Percentiles rank a stretch among this genome's conserved stretches.
These are phyloP conservation scores for Houttuynia cordata DNA, from an alignment of 164 flowering plant species.

Conservation along the genomic window DNA sequence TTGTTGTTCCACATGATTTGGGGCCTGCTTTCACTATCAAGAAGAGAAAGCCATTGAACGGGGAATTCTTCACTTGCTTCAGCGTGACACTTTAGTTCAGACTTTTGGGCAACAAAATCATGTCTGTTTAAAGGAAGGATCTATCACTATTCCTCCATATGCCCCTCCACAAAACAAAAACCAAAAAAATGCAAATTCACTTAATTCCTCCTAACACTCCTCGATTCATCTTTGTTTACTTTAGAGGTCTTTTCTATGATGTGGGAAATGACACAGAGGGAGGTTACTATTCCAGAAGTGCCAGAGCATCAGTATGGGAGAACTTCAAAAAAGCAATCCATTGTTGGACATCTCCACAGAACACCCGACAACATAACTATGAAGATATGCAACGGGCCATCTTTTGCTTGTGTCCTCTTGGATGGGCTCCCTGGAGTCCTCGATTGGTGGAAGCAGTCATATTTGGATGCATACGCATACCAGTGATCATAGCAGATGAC, in stretches of 20 bases:
- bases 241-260: slow-evolving; percentile 90
- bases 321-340: slow-evolving; percentile 93
- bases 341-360: slow-evolving; percentile 93
- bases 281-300: slow-evolving; percentile 98
- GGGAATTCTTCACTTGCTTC: too few relatives aligned
- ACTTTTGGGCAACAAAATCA: too few relatives aligned
- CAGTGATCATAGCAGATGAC: slow-evolving; percentile 93
- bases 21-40: slow-evolving; percentile 93
- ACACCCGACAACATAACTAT: slow-evolving; percentile 86
- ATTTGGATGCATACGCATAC: too few relatives aligned
- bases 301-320: slow-evolving; percentile 98
- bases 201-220: slow-evolving; percentile 77
- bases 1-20: slow-evolving; percentile 93
- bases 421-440: slow-evolving; percentile 99
- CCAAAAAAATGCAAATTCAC: slow-evolving; percentile 93
- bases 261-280: slow-evolving; percentile 93
- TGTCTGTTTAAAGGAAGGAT: slow-evolving; percentile 83
- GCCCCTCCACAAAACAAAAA: slow-evolving; percentile 99
- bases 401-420: slow-evolving; percentile 88
- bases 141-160: slow-evolving; percentile 90
- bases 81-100: too few relatives aligned
- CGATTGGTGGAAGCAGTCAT: too few relatives aligned
- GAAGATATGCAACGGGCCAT: slow-evolving; percentile 97
- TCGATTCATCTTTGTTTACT: slow-evolving; percentile 91
- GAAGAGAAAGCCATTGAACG: slow-evolving; percentile 92